phyloP scores from a whole-genome alignment of 352 stramenopile species.

The Aphanomyces astaci region DNA sequence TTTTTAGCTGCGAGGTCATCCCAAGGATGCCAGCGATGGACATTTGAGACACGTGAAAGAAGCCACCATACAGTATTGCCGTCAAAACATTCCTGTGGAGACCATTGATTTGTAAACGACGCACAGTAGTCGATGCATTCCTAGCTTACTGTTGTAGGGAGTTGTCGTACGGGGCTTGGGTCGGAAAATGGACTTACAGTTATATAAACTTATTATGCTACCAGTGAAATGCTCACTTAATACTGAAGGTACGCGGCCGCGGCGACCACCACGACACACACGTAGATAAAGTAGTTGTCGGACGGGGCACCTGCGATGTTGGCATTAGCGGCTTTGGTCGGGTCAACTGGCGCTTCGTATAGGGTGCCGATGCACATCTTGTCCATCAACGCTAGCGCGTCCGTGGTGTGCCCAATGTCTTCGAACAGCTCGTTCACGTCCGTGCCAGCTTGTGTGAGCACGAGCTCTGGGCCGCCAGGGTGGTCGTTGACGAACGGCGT shows the following conservation, averaged over 20 bases:
- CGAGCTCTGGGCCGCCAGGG: constrained; percentile 95
- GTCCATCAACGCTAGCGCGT: constrained; percentile 89
- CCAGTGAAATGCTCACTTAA: not conserved
- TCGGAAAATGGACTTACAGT: not conserved
- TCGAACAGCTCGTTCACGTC: constrained; percentile 93
- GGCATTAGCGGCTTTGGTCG: not conserved
- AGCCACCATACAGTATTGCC: not conserved
- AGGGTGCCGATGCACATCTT: constrained; percentile 90
- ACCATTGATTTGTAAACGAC: no score
- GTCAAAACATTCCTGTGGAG: no score
- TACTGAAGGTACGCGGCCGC: not conserved
- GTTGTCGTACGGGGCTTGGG: not conserved
- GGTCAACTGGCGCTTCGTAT: constrained; percentile 46
- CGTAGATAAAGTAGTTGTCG: constrained; percentile 12
- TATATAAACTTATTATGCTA: not conserved
- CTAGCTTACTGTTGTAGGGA: no score
- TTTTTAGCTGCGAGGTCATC: not conserved
- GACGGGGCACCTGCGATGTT: not conserved
- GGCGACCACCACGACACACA: constrained; percentile 2
- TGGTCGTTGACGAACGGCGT: constrained; percentile 97
- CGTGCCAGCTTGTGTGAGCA: constrained; percentile 90
- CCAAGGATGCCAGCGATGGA: not conserved
- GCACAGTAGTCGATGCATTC: no score
- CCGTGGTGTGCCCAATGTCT: constrained; percentile 97
- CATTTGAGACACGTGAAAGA: constrained; percentile 6